These are phyloP conservation scores for Populus hybrid DNA, from an alignment of 441 rosid species.

Conservation along the genomic window DNA sequence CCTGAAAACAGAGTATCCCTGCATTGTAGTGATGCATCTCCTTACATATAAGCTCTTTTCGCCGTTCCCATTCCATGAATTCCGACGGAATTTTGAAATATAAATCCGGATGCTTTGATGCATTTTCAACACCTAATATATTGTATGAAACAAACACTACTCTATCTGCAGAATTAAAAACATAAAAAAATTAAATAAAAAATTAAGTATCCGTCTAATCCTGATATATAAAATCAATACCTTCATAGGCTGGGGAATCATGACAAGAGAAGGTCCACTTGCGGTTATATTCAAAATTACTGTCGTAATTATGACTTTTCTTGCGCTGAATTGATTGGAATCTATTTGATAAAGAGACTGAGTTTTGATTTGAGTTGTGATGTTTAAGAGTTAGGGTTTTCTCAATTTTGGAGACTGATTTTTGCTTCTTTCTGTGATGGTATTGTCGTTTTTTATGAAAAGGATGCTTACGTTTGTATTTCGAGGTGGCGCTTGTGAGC, in stretches of 20 bases:
- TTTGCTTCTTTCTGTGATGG: constrained; percentile 24
- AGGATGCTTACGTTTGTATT: constrained; percentile 28
- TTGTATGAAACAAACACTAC: constrained; percentile 79
- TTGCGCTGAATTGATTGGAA: constrained; percentile 28
- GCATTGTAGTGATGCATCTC: constrained; percentile 74
- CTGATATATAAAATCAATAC: constrained; percentile 21
- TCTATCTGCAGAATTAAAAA: constrained; percentile 45
- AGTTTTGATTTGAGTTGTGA: constrained; percentile 16
- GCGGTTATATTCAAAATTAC: constrained; percentile 36
- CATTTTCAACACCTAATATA: constrained; percentile 82
- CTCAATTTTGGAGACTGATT: constrained; percentile 19
- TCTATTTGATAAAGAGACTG: constrained; percentile 20
- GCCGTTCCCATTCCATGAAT: constrained; percentile 67
- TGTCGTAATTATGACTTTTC: constrained; percentile 15
- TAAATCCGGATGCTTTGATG: constrained; percentile 72
- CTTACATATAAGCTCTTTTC: constrained; percentile 62
- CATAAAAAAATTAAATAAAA: not conserved
- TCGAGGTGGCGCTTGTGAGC: constrained; percentile 18
- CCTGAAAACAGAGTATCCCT: constrained; percentile 88
- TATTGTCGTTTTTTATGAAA: constrained; percentile 14
- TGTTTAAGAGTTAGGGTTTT: constrained; percentile 31
- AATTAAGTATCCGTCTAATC: not conserved
- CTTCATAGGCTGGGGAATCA: constrained; percentile 43
- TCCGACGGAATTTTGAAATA: constrained; percentile 45
- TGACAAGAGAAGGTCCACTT: constrained; percentile 58